phyloP scores from a whole-genome alignment of 23 red algal genomes.

The Gracilaria domingensis region DNA sequence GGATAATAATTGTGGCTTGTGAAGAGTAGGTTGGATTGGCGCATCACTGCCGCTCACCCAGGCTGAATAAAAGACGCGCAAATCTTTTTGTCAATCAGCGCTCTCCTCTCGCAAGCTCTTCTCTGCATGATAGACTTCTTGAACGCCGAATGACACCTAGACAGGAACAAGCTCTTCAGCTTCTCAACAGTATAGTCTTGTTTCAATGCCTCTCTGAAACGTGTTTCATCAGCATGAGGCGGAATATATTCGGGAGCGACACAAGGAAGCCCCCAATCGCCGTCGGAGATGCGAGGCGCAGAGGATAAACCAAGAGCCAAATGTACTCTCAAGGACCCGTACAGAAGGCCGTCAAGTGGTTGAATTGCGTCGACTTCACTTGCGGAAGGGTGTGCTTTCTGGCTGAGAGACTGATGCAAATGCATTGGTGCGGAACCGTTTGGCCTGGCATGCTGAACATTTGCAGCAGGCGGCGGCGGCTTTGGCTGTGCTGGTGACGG shows the following conservation, averaged over 20 bases:
- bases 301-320: neutral
- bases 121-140: slow-evolving; percentile 15
- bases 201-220: neutral
- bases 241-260: neutral
- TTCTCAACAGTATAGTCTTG: neutral
- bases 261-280: neutral
- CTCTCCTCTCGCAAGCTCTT: neutral
- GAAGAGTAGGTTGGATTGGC: too few species aligned
- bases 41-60: neutral
- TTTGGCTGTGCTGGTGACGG: neutral
- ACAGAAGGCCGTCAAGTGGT: slow-evolving; percentile 1
- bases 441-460: neutral
- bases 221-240: neutral
- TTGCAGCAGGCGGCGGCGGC: neutral
- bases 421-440: neutral
- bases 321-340: neutral
- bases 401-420: neutral
- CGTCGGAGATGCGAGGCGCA: neutral
- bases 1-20: too few species aligned
- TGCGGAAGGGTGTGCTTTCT: neutral
- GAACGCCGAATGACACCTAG: neutral
- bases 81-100: slow-evolving; percentile 7
- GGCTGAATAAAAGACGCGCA: neutral
- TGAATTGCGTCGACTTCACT: neutral
- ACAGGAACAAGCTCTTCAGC: neutral